Conservation (phyloP, 306 rosid genomes). For the Trifolium pratense region DNA sequence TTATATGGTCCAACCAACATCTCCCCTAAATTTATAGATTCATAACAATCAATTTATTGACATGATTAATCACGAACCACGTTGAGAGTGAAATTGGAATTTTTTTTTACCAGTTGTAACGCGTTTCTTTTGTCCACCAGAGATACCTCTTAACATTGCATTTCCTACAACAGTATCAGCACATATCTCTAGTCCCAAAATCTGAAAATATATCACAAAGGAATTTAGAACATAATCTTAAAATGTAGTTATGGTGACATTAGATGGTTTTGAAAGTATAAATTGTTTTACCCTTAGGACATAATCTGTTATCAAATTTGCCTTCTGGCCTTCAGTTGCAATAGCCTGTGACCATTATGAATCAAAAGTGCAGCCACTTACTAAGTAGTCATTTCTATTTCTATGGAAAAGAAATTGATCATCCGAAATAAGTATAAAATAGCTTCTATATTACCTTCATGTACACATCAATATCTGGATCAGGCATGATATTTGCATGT, state of each 20-base stretch:
- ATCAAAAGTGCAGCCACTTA: conserved; percentile 26
- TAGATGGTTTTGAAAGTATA: conserved; percentile 14
- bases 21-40: conserved; percentile 50
- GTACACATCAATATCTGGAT: conserved; percentile 65
- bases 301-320: conserved; percentile 75
- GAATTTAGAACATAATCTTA: neutral
- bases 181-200: conserved; percentile 64
- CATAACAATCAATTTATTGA: conserved; percentile 23
- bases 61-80: neutral
- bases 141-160: conserved; percentile 63
- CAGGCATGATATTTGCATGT: conserved; percentile 47
- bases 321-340: conserved; percentile 74
- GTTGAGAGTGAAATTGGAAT: conserved; percentile 3
- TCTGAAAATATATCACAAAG: conserved; percentile 43
- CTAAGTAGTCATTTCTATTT: conserved; percentile 20
- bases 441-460: conserved; percentile 58
- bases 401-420: conserved; percentile 20
- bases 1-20: conserved; percentile 71
- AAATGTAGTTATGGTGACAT: conserved; percentile 3
- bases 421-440: neutral
- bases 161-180: conserved; percentile 68
- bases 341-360: conserved; percentile 58
- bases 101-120: conserved; percentile 62
- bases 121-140: conserved; percentile 76
- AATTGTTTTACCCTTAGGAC: conserved; percentile 65